Base-by-base conservation (phyloP, 169 alveolate species). In the Amoebophrya sp. region DNA sequence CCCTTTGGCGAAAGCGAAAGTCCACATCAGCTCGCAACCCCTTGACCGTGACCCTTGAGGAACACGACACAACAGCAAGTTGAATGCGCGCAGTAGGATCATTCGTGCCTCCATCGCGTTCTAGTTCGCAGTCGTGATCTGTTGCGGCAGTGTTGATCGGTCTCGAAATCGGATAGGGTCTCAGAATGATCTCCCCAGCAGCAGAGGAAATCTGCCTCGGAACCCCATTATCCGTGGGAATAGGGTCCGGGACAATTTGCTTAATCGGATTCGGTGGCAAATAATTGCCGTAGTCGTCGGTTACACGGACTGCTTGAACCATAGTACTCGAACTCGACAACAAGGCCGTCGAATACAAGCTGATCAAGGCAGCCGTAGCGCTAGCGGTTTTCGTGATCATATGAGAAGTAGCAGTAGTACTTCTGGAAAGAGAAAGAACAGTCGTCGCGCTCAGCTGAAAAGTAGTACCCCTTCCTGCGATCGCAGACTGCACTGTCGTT, bases 211-310 rank as follows among this genome's bases (percentile, higher is more conserved):
- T 6, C 18, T 47, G 6, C 65, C 38, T 65, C 36, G 83, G 83
- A 18, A 26, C 1, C 38, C 83, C 83, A 36, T 65, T 65, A 36
- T 65, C 83, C 33, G 83, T 65, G 39, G 83, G 83, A 36, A 65
- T 65, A 29, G 83, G 83, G 83, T 65, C n/a, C 33, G 83, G 83
- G n/a, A 65, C 83, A 26, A 65, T 65, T 18, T 65, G 83, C 83
- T 1, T 65, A 29, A 26, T 26, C 83, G 83, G 83, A 36, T 65
- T 65, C 33, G 83, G 83, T 36, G 83, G 83, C 33, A 65, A 36
- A 18, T 26, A 65, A 26, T 65, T 65, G 12, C 83, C 83, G 83
- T 26, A 65, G 83, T 65, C 83, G 83, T 65, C 83, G 36, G 33
- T 6, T 6, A 18, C 83, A 36, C 33, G 33, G 83, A 26, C 6